Conservation (phyloP, 257 asterid species). For the Solanum lycopersicoides region DNA sequence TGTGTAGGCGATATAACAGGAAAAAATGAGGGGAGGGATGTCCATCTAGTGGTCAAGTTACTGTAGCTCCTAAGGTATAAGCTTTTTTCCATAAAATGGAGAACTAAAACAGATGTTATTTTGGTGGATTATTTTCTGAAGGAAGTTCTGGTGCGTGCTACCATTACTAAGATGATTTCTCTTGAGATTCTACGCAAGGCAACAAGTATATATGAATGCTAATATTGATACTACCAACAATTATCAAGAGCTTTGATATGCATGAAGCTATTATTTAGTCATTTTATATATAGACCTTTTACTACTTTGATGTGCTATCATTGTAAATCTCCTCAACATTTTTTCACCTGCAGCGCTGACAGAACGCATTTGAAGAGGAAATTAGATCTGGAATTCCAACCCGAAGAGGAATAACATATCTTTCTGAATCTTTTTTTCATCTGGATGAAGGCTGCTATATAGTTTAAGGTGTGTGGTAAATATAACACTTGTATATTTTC, state of each 20-base stretch:
- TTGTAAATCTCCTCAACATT: background rate
- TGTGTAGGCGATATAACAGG: background rate
- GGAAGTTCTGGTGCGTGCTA: background rate
- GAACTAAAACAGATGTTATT: background rate
- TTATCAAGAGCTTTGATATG: background rate
- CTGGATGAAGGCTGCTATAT: background rate
- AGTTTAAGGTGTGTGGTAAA: background rate
- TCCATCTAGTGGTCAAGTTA: background rate
- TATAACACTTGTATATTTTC: background rate
- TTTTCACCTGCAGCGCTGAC: conserved; percentile 62
- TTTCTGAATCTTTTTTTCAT: background rate
- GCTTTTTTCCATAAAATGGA: background rate
- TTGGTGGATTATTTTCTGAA: background rate
- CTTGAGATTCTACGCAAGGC: background rate
- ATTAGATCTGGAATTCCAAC: conserved; percentile 88
- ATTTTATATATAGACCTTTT: background rate
- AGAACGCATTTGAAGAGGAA: conserved; percentile 91
- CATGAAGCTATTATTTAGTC: background rate
- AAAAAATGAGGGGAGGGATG: background rate
- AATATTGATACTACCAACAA: background rate
- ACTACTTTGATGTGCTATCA: background rate
- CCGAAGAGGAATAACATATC: conserved; percentile 47
- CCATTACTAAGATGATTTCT: background rate
- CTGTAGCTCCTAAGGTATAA: background rate
- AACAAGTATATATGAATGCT: background rate